phyloP scores from a whole-genome alignment of 2,329 filamentous ascomycete genomes.

The Phoma sp. region DNA sequence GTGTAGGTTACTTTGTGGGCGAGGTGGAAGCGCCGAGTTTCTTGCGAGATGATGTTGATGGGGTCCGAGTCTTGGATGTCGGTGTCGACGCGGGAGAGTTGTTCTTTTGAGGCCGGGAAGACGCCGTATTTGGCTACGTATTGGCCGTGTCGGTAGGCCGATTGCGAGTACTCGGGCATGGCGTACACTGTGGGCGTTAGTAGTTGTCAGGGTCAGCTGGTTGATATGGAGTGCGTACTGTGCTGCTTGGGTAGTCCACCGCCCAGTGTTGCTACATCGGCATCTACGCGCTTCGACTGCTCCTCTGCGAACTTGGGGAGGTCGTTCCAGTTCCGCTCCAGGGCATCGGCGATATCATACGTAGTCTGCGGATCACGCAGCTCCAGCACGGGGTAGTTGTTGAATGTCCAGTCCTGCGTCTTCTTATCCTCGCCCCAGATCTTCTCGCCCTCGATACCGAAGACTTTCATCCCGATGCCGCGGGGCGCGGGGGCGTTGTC shows the following conservation, averaged over 20 bases:
- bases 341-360: slow-evolving; percentile 47
- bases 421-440: slow-evolving; percentile 38
- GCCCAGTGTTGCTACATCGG: slow-evolving; percentile 34
- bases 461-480: slow-evolving; percentile 59
- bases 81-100: slow-evolving; percentile 51
- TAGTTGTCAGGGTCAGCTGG: not conserved
- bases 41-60: slow-evolving; percentile 35
- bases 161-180: slow-evolving; percentile 54
- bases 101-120: slow-evolving; percentile 50
- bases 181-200: slow-evolving; percentile 26
- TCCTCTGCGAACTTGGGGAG: slow-evolving; percentile 39
- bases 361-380: slow-evolving; percentile 55
- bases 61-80: slow-evolving; percentile 35
- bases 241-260: slow-evolving; percentile 32
- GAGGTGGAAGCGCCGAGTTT: slow-evolving; percentile 27
- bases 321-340: slow-evolving; percentile 37
- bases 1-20: slow-evolving; percentile 30
- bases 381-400: slow-evolving; percentile 56
- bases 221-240: slow-evolving; percentile 16
- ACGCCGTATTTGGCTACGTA: slow-evolving; percentile 58
- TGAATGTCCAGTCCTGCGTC: slow-evolving; percentile 58
- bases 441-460: slow-evolving; percentile 53
- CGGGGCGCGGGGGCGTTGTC: slow-evolving; percentile 51
- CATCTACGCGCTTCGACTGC: slow-evolving; percentile 52
- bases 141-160: slow-evolving; percentile 56